Percentiles rank a stretch among this genome's conserved stretches.
Conservation (phyloP, 176 grass and related monocot genomes). For the maize (Zea mays) region DNA sequence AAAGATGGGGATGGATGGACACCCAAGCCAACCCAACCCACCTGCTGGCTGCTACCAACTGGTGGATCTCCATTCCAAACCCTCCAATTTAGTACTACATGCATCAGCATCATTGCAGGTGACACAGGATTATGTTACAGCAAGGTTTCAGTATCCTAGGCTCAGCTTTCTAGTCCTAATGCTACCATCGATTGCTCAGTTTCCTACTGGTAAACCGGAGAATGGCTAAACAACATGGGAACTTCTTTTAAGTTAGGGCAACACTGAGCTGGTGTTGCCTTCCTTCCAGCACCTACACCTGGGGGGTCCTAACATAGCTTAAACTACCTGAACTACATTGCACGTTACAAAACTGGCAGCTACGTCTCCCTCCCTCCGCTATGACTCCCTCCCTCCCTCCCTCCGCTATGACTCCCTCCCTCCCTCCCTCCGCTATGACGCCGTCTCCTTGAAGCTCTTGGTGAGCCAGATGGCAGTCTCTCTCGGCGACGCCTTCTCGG, state of each 20-base stretch:
- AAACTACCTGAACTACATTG: conserved; percentile 36
- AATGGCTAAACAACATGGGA: conserved; percentile 23
- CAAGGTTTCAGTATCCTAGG: conserved; percentile 24
- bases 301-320: conserved; percentile 14
- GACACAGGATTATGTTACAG: conserved; percentile 36
- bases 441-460: conserved; percentile 94
- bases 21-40: conserved; percentile 22
- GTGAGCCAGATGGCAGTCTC: conserved; percentile 96
- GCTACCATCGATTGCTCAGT: conserved; percentile 23
- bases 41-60: conserved; percentile 27
- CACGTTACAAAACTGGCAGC: conserved; percentile 48
- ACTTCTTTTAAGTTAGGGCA: conserved; percentile 21
- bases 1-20: conserved; percentile 13
- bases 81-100: conserved; percentile 27
- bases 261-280: conserved; percentile 51
- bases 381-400: too few relatives aligned
- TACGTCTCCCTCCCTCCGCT: neutral
- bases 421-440: conserved; percentile 24
- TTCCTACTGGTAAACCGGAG: conserved; percentile 15
- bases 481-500: conserved; percentile 77
- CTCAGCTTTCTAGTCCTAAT: neutral
- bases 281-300: conserved; percentile 39
- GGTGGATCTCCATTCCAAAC: neutral
- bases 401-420: conserved; percentile 24
- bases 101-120: conserved; percentile 12